Base-by-base conservation (phyloP, 129 eudicot species). In the Arctium minus region DNA sequence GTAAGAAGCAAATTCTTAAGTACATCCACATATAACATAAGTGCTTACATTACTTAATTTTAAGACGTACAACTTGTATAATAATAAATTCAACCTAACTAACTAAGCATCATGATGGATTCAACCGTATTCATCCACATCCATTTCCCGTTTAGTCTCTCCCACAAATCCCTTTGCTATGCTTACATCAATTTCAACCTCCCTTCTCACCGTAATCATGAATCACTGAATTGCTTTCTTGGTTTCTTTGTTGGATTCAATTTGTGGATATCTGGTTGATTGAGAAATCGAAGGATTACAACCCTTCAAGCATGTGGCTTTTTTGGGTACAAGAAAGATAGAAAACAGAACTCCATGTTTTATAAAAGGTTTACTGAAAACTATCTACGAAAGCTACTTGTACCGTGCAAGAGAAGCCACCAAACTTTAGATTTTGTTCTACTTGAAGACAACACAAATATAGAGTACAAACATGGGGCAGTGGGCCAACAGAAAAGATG, bases 121-220 rank as follows among this genome's bases (percentile, higher is more conserved):
- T 50, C 17, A 50, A 50, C 64, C 2, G 64, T 50, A 2, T 50
- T 46, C 3, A 39, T 46, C 2, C 56, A 46, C 56, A 4, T 46
- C 56, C 15, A 46, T 44, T 8, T 44, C 53, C 56, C 56, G 56
- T 46, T 46, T 46, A 46, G 82, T 53, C 42, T 70, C 76, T 72
- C 91, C n/a, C 44, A 5, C 29, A 75, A 68, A 44, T 90, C 94
- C 22, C 90, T 86, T 22, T 78, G 88, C 40, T 88, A 90, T 6
- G 90, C 74, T 67, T 88, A 86, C 37, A 68, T 90, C 83, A 90
- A 90, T 76, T 90, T 78, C 86, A 39, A 22, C 78, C 40, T 33
- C 39, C 83, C 36, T 11, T 44, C 64, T 76, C 88, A 90, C 74
- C 88, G 93, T 88, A 84, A 39, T 74, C 15, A 22, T 36, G 2